A percentile compares a stretch with the other conserved stretches of the same genome.
phyloP scores from a whole-genome alignment of 805 yeast genomes.

The Cyberlindnera suaveolens region DNA sequence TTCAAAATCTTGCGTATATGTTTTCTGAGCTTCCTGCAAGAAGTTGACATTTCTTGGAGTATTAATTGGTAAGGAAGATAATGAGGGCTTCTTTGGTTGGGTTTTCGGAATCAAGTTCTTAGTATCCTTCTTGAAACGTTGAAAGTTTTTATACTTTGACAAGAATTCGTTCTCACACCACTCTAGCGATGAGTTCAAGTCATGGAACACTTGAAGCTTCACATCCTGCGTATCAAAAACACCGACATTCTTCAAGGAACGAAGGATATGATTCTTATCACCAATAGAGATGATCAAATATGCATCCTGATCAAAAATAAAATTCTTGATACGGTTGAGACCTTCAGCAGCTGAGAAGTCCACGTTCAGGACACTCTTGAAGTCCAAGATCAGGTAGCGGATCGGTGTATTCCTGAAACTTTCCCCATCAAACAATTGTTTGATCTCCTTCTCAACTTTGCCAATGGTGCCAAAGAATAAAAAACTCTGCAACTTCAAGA shows the following conservation, averaged over 20 bases:
- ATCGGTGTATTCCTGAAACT: slow-evolving; percentile 45
- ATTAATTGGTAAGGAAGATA: slow-evolving; percentile 15
- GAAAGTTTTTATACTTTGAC: slow-evolving; percentile 29
- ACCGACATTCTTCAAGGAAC: slow-evolving; percentile 78
- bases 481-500: slow-evolving; percentile 81
- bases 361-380: slow-evolving; percentile 70
- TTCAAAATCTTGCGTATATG: slow-evolving; percentile 16
- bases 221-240: slow-evolving; percentile 43
- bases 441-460: slow-evolving; percentile 72
- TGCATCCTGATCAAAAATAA: slow-evolving; percentile 62
- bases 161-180: slow-evolving; percentile 95
- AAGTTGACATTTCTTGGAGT: slow-evolving; percentile 38
- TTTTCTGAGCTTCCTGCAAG: slow-evolving; percentile 32
- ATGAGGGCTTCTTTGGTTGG: slow-evolving; percentile 1
- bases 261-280: slow-evolving; percentile 56
- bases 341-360: slow-evolving; percentile 98
- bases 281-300: slow-evolving; percentile 78
- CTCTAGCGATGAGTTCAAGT: slow-evolving; percentile 83
- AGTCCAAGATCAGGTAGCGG: slow-evolving; percentile 76
- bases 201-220: slow-evolving; percentile 59
- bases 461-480: slow-evolving; percentile 95
- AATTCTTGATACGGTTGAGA: slow-evolving; percentile 76
- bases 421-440: slow-evolving; percentile 51
- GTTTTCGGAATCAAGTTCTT: not conserved
- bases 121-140: slow-evolving; percentile 13